Evolutionary conservation across 305 asterid species (phyloP).

Genomic region (Solanum hybrid): DNA sequence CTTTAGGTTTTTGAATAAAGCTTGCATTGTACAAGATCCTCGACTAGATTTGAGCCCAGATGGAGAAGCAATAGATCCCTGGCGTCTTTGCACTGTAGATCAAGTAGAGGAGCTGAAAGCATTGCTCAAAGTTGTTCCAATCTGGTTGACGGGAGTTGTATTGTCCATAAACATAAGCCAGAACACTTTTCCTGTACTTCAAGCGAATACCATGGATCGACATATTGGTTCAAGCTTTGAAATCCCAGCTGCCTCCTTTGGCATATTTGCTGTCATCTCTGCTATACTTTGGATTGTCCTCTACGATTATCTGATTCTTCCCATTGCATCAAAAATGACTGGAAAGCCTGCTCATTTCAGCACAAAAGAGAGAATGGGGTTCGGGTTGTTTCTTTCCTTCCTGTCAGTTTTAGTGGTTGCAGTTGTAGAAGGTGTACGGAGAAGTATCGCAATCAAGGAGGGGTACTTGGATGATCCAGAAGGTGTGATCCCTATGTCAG

Average conservation of each 20-base stretch:
- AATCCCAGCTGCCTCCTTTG: conserved; percentile 53
- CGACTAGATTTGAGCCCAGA: conserved; percentile 19
- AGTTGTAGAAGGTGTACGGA: conserved; percentile 35
- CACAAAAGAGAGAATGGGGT: conserved; percentile 52
- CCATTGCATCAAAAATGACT: conserved; percentile 33
- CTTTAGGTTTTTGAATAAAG: conserved; percentile 47
- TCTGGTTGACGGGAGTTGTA: conserved; percentile 58
- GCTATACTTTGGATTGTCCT: conserved; percentile 37
- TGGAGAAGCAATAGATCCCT: conserved; percentile 22
- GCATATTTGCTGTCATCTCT: conserved; percentile 30
- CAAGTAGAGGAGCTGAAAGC: conserved; percentile 64
- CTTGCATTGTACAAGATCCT: conserved; percentile 42
- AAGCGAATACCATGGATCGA: conserved; percentile 50
- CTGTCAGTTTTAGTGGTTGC: conserved; percentile 40
- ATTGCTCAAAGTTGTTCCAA: conserved; percentile 38
- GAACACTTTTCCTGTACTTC: conserved; percentile 39
- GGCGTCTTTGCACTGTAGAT: conserved; percentile 48
- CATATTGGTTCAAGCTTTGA: conserved; percentile 40
- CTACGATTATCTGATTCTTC: conserved; percentile 46
- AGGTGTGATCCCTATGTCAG: conserved; percentile 43
- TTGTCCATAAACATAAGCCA: conserved; percentile 37
- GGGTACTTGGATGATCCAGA: conserved; percentile 32
- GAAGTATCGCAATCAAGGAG: conserved; percentile 31
- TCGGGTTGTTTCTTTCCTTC: conserved; percentile 35
- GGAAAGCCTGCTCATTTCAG: conserved; percentile 35